Conservation (phyloP, 768 basidiomycete genomes). For the Epithele typhae region DNA sequence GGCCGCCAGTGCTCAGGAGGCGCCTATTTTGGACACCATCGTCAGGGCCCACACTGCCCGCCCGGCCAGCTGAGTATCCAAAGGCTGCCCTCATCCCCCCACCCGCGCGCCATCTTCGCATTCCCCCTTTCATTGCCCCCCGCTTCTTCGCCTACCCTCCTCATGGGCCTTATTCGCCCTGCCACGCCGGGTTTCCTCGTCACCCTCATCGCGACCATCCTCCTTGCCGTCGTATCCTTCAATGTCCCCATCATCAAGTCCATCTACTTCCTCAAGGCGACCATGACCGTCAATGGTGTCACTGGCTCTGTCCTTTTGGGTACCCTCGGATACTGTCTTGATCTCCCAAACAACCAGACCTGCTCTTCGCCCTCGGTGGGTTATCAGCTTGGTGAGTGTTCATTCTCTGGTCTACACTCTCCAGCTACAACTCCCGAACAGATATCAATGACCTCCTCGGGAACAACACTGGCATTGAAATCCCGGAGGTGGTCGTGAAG, state of each 20-base stretch:
- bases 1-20: too few species aligned
- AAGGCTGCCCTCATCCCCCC: not conserved
- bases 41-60: too few species aligned
- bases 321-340: conserved; percentile 83
- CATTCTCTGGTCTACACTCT: not conserved
- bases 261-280: conserved; percentile 84
- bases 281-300: conserved; percentile 40
- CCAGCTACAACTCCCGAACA: conserved; percentile 26
- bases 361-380: conserved; percentile 84
- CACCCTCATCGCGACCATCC: conserved; percentile 70
- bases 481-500: conserved; percentile 82
- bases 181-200: conserved; percentile 89
- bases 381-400: conserved; percentile 74
- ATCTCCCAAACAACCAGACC: conserved; percentile 48
- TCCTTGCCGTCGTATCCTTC: conserved; percentile 86
- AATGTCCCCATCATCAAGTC: conserved; percentile 88
- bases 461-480: conserved; percentile 57
- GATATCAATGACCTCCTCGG: conserved; percentile 83
- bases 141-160: conserved; percentile 1
- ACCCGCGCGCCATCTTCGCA: not conserved
- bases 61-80: not conserved
- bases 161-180: conserved; percentile 67
- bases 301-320: conserved; percentile 78
- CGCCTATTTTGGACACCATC: too few species aligned
- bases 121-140: not conserved